phyloP scores from a whole-genome alignment of 768 basidiomycete species.

The Tubosaeta sp. region DNA sequence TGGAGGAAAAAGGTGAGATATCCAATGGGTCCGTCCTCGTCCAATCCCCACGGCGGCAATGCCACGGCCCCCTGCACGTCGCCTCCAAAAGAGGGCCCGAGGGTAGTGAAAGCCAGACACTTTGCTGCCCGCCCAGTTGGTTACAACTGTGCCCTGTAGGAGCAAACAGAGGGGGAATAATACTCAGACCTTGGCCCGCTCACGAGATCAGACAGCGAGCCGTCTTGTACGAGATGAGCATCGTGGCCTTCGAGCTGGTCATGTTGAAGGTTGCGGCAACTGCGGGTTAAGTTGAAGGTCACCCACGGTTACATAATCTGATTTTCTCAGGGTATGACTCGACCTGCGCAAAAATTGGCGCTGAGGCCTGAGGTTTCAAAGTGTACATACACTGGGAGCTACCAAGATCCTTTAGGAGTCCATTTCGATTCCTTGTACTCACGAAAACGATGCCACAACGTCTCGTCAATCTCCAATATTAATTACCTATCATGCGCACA shows the following conservation, averaged over 20 bases:
- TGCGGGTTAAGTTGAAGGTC: neutral
- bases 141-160: slow-evolving; percentile 60
- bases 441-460: no score
- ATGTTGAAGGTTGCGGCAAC: neutral
- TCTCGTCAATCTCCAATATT: no score
- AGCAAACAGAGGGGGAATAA: slow-evolving; percentile 57
- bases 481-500: no score
- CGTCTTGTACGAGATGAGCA: slow-evolving; percentile 39
- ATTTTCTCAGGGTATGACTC: neutral
- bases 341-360: no score
- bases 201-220: slow-evolving; percentile 37
- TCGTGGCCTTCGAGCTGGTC: slow-evolving; percentile 51
- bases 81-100: slow-evolving; percentile 38
- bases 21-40: slow-evolving; percentile 19
- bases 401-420: no score
- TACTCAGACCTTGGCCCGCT: slow-evolving; percentile 84
- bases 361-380: no score
- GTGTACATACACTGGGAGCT: no score
- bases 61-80: slow-evolving; percentile 10
- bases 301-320: neutral
- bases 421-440: no score
- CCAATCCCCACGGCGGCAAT: slow-evolving; percentile 55
- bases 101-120: slow-evolving; percentile 26
- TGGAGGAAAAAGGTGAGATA: slow-evolving; percentile 8
- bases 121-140: slow-evolving; percentile 61